phyloP scores from a whole-genome alignment of 148 eudicot species.

The Rhododendron griersonianum region DNA sequence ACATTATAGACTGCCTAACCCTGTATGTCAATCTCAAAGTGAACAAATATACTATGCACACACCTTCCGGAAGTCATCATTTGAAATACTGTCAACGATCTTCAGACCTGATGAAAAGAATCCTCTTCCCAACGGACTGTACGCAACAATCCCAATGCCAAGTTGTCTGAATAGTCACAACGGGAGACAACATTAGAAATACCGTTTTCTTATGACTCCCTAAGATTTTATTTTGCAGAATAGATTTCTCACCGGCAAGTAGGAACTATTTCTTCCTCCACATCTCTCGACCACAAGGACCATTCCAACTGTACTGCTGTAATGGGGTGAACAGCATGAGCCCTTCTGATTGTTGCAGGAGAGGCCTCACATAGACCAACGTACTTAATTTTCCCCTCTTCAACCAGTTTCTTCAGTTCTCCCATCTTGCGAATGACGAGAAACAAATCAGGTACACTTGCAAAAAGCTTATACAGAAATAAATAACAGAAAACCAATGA shows the following conservation, averaged over 20 bases:
- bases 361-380: constrained; percentile 20
- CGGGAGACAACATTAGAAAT: background rate
- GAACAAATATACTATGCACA: too few species aligned
- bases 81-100: too few species aligned
- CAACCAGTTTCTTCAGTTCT: constrained; percentile 18
- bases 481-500: background rate
- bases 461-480: background rate
- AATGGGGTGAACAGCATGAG: constrained; percentile 17
- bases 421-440: constrained; percentile 10
- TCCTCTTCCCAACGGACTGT: constrained; percentile 17
- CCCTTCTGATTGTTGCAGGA: constrained; percentile 18
- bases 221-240: background rate
- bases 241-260: constrained; percentile 14
- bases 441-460: background rate
- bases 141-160: constrained; percentile 18
- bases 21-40: too few species aligned
- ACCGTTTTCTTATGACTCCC: background rate
- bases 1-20: too few species aligned
- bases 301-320: constrained; percentile 20
- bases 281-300: constrained; percentile 21
- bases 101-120: background rate
- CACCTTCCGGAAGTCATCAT: too few species aligned
- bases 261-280: constrained; percentile 16
- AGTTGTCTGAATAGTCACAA: constrained; percentile 9
- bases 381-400: constrained; percentile 23